Evolutionary conservation across 176 grass and related monocot genomes (phyloP).

Genomic region (Triticum urartu): DNA sequence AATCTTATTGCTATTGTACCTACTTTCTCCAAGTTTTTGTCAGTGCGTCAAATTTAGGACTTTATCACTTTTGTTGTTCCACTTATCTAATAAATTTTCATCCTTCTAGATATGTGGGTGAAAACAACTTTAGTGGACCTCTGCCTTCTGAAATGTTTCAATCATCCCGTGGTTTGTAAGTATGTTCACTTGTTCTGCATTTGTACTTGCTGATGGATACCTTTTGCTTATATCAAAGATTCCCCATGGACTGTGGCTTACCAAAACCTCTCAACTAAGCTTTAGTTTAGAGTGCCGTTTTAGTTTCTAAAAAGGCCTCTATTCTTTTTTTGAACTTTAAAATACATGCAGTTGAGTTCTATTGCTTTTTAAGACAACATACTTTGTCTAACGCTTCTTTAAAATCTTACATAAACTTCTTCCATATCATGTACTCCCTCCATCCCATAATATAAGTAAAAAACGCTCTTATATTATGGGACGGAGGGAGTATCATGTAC

Average conservation of each 20-base stretch:
- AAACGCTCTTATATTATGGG: too few relatives aligned
- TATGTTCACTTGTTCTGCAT: background rate
- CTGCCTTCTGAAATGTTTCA: conserved; percentile 34
- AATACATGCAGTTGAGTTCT: background rate
- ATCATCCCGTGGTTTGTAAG: conserved; percentile 35
- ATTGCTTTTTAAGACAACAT: background rate
- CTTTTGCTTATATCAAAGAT: background rate
- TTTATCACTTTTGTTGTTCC: background rate
- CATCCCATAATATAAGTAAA: too few relatives aligned
- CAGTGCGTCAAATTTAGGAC: background rate
- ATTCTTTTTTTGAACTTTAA: background rate
- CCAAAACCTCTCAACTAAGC: too few relatives aligned
- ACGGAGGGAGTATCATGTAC: background rate
- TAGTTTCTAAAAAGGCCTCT: background rate
- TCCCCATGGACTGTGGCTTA: background rate
- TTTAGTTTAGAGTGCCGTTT: too few relatives aligned
- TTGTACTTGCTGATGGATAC: background rate
- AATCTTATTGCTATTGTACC: background rate
- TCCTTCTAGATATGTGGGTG: conserved; percentile 47
- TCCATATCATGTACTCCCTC: background rate
- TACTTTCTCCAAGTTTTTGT: background rate
- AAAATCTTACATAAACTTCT: background rate
- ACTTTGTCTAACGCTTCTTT: background rate
- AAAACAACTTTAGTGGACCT: conserved; percentile 39
- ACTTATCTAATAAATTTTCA: conserved; percentile 2